Percentiles rank a stretch among this genome's conserved stretches.
Evolutionary conservation across 192 early-diverging fungal species (phyloP).

Genomic region (Rhizoclosmatium sp.): DNA sequence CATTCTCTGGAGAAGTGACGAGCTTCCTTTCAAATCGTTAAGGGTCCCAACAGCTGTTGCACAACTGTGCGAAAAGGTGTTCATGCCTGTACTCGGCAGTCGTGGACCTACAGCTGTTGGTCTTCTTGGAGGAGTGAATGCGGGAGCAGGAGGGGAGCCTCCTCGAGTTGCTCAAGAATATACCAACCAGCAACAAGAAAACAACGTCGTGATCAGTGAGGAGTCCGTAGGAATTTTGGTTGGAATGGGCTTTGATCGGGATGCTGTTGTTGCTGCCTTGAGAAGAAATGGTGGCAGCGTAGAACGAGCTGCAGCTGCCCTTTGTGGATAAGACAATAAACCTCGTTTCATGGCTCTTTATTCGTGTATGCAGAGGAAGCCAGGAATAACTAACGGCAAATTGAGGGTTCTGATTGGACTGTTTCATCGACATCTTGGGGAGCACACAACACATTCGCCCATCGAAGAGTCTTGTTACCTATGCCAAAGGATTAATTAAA

Average conservation of each 20-base stretch:
- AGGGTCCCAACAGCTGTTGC: conserved; percentile 36
- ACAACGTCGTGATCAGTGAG: conserved; percentile 13
- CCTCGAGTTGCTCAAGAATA: conserved; percentile 6
- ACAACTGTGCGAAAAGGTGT: neutral
- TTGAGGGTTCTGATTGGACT: neutral
- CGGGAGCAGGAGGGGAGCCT: neutral
- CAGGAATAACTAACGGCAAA: neutral
- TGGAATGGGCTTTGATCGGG: conserved; percentile 40
- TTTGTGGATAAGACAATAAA: conserved; percentile 7
- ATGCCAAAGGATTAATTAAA: neutral
- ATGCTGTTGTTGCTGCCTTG: conserved; percentile 29
- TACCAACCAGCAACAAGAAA: conserved; percentile 8
- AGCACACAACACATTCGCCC: conserved; percentile 36
- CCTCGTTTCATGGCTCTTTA: too few species aligned
- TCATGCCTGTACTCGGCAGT: conserved; percentile 31
- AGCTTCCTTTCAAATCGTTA: conserved; percentile 31
- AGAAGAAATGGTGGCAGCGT: conserved; percentile 27
- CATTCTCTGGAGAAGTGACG: conserved; percentile 32
- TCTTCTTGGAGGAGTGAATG: neutral
- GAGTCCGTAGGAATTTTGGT: conserved; percentile 34
- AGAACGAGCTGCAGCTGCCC: conserved; percentile 26
- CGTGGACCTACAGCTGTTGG: conserved; percentile 13
- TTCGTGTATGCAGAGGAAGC: too few species aligned
- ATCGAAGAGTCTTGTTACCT: conserved; percentile 39
- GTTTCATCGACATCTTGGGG: conserved; percentile 30